Evolutionary conservation across 768 basidiomycete genomes (phyloP).

Genomic region (Lanmaoa rubissima): DNA sequence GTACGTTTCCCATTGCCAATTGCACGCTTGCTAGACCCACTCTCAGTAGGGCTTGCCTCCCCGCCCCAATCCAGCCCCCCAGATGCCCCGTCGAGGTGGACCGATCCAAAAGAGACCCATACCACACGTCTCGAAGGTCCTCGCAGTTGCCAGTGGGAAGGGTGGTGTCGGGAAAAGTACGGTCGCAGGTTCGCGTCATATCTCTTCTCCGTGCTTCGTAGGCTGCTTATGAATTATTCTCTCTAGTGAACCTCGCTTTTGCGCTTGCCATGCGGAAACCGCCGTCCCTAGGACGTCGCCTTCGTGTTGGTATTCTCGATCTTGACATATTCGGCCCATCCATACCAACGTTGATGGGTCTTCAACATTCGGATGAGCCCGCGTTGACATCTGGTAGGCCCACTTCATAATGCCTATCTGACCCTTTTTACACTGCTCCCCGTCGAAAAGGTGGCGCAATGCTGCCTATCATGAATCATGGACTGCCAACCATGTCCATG

Average conservation of each 20-base stretch:
- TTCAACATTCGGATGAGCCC: slow-evolving; percentile 77
- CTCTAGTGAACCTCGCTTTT: slow-evolving; percentile 77
- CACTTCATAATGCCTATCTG: neutral
- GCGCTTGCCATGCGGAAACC: slow-evolving; percentile 53
- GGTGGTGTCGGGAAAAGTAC: slow-evolving; percentile 97
- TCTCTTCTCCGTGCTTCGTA: neutral
- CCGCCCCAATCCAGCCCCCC: slow-evolving; percentile 43
- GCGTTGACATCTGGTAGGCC: slow-evolving; percentile 65
- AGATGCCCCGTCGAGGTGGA: slow-evolving; percentile 58
- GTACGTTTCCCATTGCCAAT: slow-evolving; percentile 32
- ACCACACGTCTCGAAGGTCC: slow-evolving; percentile 73
- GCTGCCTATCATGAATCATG: slow-evolving; percentile 82
- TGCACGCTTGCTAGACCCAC: slow-evolving; percentile 11
- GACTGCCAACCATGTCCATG: slow-evolving; percentile 94
- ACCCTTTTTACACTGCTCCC: neutral
- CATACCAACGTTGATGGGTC: slow-evolving; percentile 88
- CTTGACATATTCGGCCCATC: slow-evolving; percentile 97
- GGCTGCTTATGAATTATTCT: slow-evolving; percentile 6
- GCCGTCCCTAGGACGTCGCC: slow-evolving; percentile 34
- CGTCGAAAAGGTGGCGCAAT: slow-evolving; percentile 63
- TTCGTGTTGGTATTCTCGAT: slow-evolving; percentile 85
- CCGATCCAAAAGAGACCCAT: slow-evolving; percentile 55
- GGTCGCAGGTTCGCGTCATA: slow-evolving; percentile 62
- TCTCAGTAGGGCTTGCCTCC: slow-evolving; percentile 34
- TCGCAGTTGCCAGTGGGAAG: slow-evolving; percentile 90